Evolutionary conservation across 1,284 basidiomycete species (phyloP), one percentile per base, ranked within the genome.

Genomic region (Rhizoctonia solani): DNA sequence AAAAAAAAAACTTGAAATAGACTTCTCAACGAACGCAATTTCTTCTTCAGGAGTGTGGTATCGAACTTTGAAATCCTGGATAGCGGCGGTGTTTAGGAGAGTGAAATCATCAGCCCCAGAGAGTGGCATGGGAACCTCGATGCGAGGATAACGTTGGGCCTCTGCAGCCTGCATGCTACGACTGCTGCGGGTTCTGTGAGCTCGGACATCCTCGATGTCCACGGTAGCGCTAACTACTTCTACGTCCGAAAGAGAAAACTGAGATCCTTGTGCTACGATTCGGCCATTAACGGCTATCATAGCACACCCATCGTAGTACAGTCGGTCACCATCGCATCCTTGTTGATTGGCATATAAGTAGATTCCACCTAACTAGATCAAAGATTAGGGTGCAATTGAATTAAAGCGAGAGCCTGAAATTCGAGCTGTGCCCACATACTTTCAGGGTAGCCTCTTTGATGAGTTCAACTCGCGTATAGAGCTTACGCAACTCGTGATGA

Each of bases 271-370:
- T 0, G 95, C 95, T 27, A 99, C 82, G 69, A 99, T 86, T 49
- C 83, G 83, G 23, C 97, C 96, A 77, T 99, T 99, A 69, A 96
- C 83, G 3, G 93, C 94, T 72, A 99, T 98, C 83, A 99, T 86
- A 19, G 93, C 90, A 71, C 93, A 96, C 32, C 97, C 96, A 74
- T 99, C 97, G 76, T 98, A 99, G 81, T 99, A 99, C 1, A 98
- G 82, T 27, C 96, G 86, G 75, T 99, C 96, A 2, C 97, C 96
- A 75, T 99, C 96, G 75, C 97, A 99, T 4, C 97, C 96, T 81
- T 98, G 95, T 75, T 99, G 96, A 75, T 99, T 99, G 8, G 96
- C 92, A 73, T 99, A 99, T 6, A 99, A 84, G 77, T 99, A 99
- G 56, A 98, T 87, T 3, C 97, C 96, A 21, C 96, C 97, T 32